Percentiles rank a stretch among this genome's conserved stretches.
phyloP scores from a whole-genome alignment of 73 alveolate species.

The Durusdinium trenchii region DNA sequence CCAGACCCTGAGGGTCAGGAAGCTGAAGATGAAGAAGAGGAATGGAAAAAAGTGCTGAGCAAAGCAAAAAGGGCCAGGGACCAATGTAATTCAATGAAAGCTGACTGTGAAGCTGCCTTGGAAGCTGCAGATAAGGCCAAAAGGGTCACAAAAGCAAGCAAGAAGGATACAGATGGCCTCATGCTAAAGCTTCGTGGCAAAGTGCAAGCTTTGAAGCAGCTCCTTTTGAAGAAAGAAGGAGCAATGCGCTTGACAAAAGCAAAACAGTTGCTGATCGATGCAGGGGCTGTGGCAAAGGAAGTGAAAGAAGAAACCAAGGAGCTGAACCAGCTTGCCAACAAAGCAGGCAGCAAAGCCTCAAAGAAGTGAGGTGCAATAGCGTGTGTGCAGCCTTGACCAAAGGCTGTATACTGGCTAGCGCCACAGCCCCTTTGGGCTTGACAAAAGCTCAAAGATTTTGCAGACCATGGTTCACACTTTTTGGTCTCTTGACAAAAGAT shows the following conservation, averaged over 20 bases:
- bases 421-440: background rate
- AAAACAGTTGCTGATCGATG: background rate
- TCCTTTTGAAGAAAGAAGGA: background rate
- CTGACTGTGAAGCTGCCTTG: conserved; percentile 1
- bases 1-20: background rate
- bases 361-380: background rate
- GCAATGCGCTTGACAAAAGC: background rate
- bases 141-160: background rate
- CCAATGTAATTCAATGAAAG: background rate
- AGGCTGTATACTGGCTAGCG: background rate
- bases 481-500: background rate
- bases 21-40: background rate
- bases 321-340: conserved; percentile 35
- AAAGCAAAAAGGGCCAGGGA: conserved; percentile 36
- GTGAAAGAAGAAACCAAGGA: conserved; percentile 11
- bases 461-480: no score
- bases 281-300: background rate
- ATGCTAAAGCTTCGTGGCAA: background rate
- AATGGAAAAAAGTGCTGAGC: background rate
- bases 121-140: background rate
- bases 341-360: conserved; percentile 13
- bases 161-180: background rate
- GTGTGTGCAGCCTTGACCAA: no score
- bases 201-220: background rate
- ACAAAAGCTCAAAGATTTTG: background rate